Evolutionary conservation across 2,329 filamentous ascomycete genomes (phyloP), one percentile per base, ranked within the genome.

Genomic region (Colletotrichum sp.): DNA sequence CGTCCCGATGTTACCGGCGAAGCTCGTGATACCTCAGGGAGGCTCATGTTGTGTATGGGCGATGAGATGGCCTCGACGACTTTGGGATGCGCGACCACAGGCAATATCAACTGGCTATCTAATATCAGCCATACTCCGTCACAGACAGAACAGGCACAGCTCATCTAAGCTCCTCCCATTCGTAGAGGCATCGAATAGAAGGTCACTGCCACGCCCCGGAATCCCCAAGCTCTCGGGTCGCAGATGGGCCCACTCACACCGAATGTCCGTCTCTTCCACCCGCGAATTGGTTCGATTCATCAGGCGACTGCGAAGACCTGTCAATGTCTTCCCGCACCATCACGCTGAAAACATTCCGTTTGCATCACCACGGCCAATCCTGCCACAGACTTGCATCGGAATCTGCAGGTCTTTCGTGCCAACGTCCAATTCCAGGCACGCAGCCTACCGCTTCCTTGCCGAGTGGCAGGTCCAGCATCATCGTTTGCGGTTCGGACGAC

Each of bases 161-260:
- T 21, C 44, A 21, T 52, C 44, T 52, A 39, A 34, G 68, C 26
- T 64, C 59, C 28, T 30, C 32, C 24, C 49, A 9, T 49, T 59
- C 21, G 24, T 36, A n/a, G 2, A 21, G 44, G 52, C 71, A 60
- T 59, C 59, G 34, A 59, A 68, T 60, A 24, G 44, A 49, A 55
- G 71, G 52, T 15, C 59, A 60, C 52, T 52, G 39, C 67, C 49
- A 21, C 52, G 57, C 49, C 65, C 70, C 71, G 44, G 36, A 62
- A 66, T 65, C 70, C 66, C 71, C 75, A 71, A 44, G 62, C 60
- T 71, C 62, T 63, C 71, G 60, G 75, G 60, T 76, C 28, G 62
- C 65, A 75, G 60, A 30, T 55, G 64, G 72, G 59, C 60, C 75
- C 74, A 73, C 57, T 44, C 71, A 71, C 71, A 76, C 74, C 71